Evolutionary conservation across 495 filamentous ascomycete genomes (phyloP).

Genomic region (Aspergillus haitiensis): DNA sequence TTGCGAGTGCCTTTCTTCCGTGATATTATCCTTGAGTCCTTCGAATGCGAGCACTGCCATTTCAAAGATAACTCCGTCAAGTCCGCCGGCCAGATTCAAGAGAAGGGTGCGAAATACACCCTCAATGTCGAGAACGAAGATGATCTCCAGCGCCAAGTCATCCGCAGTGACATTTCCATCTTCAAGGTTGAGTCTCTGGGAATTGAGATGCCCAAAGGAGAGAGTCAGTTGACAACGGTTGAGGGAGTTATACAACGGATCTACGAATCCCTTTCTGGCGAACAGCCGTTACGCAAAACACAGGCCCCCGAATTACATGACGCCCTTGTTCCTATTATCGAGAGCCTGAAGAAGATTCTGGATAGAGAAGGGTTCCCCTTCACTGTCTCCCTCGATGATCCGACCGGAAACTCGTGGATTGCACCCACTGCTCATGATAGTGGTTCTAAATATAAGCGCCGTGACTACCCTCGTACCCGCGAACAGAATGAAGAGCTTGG

Average conservation of each 20-base stretch:
- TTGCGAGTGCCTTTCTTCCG: conserved; percentile 94
- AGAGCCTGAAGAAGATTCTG: conserved; percentile 69
- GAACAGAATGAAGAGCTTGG: conserved; percentile 84
- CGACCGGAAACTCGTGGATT: conserved; percentile 96
- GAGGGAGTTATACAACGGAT: conserved; percentile 82
- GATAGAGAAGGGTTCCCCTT: conserved; percentile 80
- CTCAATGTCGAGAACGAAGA: conserved; percentile 65
- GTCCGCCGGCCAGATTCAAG: conserved; percentile 85
- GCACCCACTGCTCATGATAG: conserved; percentile 75
- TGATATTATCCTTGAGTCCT: conserved; percentile 95
- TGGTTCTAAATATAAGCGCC: conserved; percentile 73
- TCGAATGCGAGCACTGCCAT: conserved; percentile 83
- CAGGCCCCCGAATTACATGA: conserved; percentile 71
- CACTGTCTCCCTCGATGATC: conserved; percentile 80
- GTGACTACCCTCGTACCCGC: conserved; percentile 75
- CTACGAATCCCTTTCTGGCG: conserved; percentile 69
- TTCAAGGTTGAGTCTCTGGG: conserved; percentile 83
- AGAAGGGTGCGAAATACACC: conserved; percentile 77
- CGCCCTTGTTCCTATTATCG: conserved; percentile 72
- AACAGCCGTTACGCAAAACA: conserved; percentile 72
- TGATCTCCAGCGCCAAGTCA: conserved; percentile 81
- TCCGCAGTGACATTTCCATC: conserved; percentile 83
- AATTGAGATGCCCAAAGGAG: conserved; percentile 85
- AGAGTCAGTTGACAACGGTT: conserved; percentile 86
- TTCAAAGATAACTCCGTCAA: conserved; percentile 91